Base-by-base conservation (phyloP, 106 monocot genomes). In the Hemerocallis citrina region DNA sequence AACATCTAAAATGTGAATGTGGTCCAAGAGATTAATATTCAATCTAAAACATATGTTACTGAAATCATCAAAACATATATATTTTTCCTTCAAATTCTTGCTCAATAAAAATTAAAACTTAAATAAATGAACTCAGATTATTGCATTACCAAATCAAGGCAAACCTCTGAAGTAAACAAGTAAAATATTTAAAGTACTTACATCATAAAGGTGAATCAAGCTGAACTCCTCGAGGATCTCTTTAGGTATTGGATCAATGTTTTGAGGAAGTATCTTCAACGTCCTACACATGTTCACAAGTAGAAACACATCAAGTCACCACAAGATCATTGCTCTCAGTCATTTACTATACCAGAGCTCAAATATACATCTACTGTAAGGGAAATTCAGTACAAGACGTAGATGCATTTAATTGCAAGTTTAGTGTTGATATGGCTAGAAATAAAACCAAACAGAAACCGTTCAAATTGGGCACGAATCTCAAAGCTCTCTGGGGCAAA, bases 181-280 rank as follows among this genome's bases (percentile, higher is more conserved):
- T 49, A 19, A 20, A 15, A 60, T 20, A 44, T 23, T 43, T 23
- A 35, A 55, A 34, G 34, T 45, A 68, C 90, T 87, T 79, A 96
- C 91, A 79, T 85, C 80, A 55, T 47, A 74, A 73, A 98, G 91
- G 43, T 81, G 73, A 52, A 77, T 34, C 52, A 98, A 79, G 42
- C 85, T 77, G 62, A 98, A 85, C 57, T 98, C 96, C 42, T 76
- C 66, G 21, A 77, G 79, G 48, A 98, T 67, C 32, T 82, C 74
- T 36, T 28, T 38, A 59, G 96, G 96, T 47, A 98, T 75, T 32
- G 96, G 96, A 82, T 98, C 96, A 66, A 91, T 80, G 48, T 91
- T 72, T 11, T 46, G 20, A 32, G 76, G 72, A 68, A 98, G 54
- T 41, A 73, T 69, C 61, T 82, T 79, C 66, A 98, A 73, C 34